Evolutionary conservation across 2,329 filamentous ascomycete species (phyloP).

Genomic region (Cephalotrichum gorgonifer): DNA sequence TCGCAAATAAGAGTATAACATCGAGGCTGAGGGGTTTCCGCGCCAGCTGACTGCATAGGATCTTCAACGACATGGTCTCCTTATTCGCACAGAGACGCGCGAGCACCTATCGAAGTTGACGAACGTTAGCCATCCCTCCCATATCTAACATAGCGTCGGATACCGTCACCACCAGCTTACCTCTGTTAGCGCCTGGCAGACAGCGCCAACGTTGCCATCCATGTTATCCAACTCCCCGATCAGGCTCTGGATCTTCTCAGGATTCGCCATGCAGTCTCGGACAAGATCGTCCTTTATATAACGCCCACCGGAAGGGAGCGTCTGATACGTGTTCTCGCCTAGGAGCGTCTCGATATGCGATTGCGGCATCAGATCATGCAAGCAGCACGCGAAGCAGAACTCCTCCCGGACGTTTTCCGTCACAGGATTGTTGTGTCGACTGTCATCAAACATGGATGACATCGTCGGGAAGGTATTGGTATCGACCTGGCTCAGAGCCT

Average conservation of each 20-base stretch:
- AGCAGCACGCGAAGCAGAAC: constrained; percentile 82
- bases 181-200: constrained; percentile 67
- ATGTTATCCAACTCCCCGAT: constrained; percentile 78
- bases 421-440: constrained; percentile 45
- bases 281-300: constrained; percentile 72
- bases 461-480: constrained; percentile 62
- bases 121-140: constrained; percentile 7
- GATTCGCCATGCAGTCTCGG: constrained; percentile 65
- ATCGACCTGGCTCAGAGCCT: constrained; percentile 72
- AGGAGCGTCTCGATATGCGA: constrained; percentile 69
- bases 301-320: constrained; percentile 61
- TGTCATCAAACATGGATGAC: constrained; percentile 48
- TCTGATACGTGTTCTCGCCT: constrained; percentile 75
- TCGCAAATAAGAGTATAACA: constrained; percentile 66
- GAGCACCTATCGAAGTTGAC: constrained; percentile 47
- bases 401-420: constrained; percentile 54
- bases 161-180: constrained; percentile 28
- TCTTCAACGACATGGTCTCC: constrained; percentile 72
- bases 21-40: constrained; percentile 64
- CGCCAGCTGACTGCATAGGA: constrained; percentile 61
- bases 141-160: too few species aligned
- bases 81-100: constrained; percentile 59
- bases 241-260: constrained; percentile 63
- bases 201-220: constrained; percentile 83
- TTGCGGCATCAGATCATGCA: constrained; percentile 76